Base-by-base conservation (phyloP, 192 early-diverging fungal species). In the Backusella westeae region DNA sequence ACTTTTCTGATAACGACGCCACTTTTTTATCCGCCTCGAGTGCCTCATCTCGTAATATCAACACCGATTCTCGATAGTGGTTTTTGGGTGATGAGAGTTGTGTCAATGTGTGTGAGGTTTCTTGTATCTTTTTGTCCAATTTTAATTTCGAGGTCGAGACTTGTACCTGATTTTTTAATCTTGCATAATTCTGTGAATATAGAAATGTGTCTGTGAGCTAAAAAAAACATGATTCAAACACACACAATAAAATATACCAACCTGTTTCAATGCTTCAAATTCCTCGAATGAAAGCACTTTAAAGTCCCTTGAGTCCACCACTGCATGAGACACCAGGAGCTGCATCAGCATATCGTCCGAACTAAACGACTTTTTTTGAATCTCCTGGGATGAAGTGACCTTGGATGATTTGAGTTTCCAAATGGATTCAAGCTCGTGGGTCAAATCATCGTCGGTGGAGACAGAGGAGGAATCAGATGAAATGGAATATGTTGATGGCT, bases 71-170 rank as follows among this genome's bases (percentile, higher is more conserved):
- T 74, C 85, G 87, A 49, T 88, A 87, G 12, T 85, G 75, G 0
- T 85, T 46, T 17, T 34, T 68, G 6, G 21, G 63, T 8, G 70
- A 34, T 19, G 70, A 49, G 35, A 90, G 80, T 66, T 82, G 81
- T 7, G 85, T 74, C 19, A 90, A 72, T 1, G 89, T 88, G 35
- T 82, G 84, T 29, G 89, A 87, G 9, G 88, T 89, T 73, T 89
- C 87, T 21, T 86, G 75, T 56, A 90, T 90, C 72, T 89, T 90
- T 34, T 83, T 85, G 74, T 90, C 89, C 8, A 90, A 53, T 38
- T 83, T 75, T 15, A 90, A 74, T 34, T 85, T 85, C 2, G 83
- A 80, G 1, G 84, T 82, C 10, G 88, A 76, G 21, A 80, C 82
- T 32, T 77, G 56, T n/a, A 89, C 84, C 35, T 84, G 81, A 1